phyloP scores from a whole-genome alignment of 495 filamentous ascomycete species.

The Podospora appendiculata region DNA sequence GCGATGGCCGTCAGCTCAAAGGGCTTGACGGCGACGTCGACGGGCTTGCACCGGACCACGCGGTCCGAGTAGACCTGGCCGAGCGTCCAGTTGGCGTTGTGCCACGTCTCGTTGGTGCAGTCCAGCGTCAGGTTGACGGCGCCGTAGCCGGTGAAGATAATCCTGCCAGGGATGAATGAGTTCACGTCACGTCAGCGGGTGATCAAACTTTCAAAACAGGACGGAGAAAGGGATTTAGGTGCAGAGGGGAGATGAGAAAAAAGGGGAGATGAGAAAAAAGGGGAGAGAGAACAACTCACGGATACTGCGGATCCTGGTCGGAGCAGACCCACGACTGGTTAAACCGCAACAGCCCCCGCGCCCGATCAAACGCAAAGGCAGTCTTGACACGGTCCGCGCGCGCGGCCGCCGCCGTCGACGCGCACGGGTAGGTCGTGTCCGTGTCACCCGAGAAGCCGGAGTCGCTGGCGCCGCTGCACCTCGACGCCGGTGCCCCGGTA shows the following conservation, averaged over 20 bases:
- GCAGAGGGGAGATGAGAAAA: background rate
- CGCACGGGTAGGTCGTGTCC: constrained; percentile 26
- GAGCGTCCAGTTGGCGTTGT: constrained; percentile 33
- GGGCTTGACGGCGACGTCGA: constrained; percentile 19
- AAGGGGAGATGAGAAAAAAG: background rate
- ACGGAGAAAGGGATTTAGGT: too few relatives aligned
- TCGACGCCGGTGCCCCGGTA: constrained; percentile 10
- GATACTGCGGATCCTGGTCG: constrained; percentile 26
- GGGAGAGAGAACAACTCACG: constrained; percentile 19
- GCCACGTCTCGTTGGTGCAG: constrained; percentile 26
- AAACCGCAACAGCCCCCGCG: constrained; percentile 21
- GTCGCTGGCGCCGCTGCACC: constrained; percentile 30
- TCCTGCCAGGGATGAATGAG: constrained; percentile 18
- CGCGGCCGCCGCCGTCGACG: background rate
- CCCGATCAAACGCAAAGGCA: constrained; percentile 27
- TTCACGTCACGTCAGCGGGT: background rate
- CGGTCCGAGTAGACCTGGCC: constrained; percentile 34
- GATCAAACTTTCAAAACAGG: too few relatives aligned
- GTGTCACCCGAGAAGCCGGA: constrained; percentile 40
- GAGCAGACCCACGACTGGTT: constrained; percentile 38
- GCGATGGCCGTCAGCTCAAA: constrained; percentile 27
- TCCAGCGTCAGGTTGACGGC: constrained; percentile 21
- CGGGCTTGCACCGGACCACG: constrained; percentile 22
- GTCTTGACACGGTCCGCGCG: background rate
- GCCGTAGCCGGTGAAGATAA: constrained; percentile 28